Base-by-base conservation (phyloP, 768 basidiomycete species). In the Termitomyces sp. region DNA sequence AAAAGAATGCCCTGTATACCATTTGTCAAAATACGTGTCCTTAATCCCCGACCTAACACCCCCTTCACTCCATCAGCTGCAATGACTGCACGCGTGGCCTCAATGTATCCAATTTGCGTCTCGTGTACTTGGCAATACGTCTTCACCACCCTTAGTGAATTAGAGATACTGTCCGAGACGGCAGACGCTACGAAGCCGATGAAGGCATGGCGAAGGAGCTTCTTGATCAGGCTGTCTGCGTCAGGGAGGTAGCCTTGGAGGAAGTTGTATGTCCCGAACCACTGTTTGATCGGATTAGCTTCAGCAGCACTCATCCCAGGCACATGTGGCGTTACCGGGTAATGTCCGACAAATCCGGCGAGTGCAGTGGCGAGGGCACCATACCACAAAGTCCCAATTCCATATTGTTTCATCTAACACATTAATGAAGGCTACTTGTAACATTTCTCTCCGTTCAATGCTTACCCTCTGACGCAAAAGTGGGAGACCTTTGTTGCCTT, bases 81-180 rank as follows among this genome's bases (percentile, higher is more conserved):
- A 35, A 97, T 74, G 42, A 98, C 89, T 5, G 82, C 84, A 46
- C 79, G 79, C 0, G 91, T 94, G 0, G 93, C 90, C 48, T 85
- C 82, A 6, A 76, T 52, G 66, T 98, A 98, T 1, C 86, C 82
- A 15, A 98, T 87, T 25, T 83, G 80, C 5, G 82, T 83, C 56
- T 88, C 86, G 65, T 94, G 83, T 29, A 95, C 91, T 68, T 98
- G 96, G 13, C 95, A 76, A 70, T 96, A 98, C 0, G 96, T 98
- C 79, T 97, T 98, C 65, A 98, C 72, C 2, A 98, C 95, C 22
- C 93, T 83, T 1, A 98, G 74, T 5, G 88, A 91, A 73, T 98
- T 98, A 41, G 88, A 91, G 39, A 89, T 66, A 2, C 86, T 89
- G 66, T 98, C 96, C 10, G 91, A 94, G 2, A 85, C 76, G 47